Conservation (phyloP, 2,329 filamentous ascomycete species). For the Xylaria digitata region DNA sequence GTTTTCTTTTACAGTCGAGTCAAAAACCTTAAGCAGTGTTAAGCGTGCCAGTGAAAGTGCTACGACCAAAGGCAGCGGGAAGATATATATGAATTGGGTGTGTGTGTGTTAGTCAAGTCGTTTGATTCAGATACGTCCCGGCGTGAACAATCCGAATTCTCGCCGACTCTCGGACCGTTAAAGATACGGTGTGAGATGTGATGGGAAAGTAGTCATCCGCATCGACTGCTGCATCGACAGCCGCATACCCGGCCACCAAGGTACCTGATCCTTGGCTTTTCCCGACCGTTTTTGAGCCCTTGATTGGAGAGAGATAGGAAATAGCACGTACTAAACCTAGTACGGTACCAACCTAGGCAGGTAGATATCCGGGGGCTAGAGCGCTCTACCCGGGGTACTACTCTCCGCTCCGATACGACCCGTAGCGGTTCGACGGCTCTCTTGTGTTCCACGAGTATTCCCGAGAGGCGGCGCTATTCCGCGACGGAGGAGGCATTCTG, state of each 20-base stretch:
- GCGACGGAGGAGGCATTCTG: not conserved
- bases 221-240: not conserved
- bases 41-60: constrained; percentile 9
- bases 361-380: too few species aligned
- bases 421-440: not conserved
- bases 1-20: not conserved
- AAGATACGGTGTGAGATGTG: constrained; percentile 25
- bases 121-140: constrained; percentile 16
- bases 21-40: constrained; percentile 18
- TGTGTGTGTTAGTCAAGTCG: not conserved
- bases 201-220: not conserved
- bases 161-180: constrained; percentile 28
- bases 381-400: too few species aligned
- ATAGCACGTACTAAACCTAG: not conserved
- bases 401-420: constrained; percentile 6
- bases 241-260: not conserved
- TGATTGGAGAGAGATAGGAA: not conserved
- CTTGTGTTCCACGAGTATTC: constrained; percentile 35
- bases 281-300: not conserved
- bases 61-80: not conserved
- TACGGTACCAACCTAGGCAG: too few species aligned
- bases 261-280: not conserved
- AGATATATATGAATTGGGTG: not conserved
- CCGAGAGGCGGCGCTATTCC: constrained; percentile 39
- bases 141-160: constrained; percentile 26